Evolutionary conservation across 164 flowering plant species (phyloP).

Genomic region (Euptelea pleiosperma): DNA sequence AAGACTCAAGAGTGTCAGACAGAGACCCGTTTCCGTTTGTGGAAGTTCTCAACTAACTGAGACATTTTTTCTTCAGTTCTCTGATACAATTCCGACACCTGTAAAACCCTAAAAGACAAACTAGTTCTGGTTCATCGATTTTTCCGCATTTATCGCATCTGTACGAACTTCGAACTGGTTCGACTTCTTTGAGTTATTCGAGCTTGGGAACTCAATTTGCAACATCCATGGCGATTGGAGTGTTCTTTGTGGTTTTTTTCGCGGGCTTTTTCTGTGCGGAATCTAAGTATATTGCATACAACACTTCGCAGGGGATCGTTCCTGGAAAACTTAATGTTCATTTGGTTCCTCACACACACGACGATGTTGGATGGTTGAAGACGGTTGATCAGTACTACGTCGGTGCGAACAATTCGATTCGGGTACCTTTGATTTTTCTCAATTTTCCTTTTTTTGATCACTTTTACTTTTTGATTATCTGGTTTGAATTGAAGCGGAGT

Average conservation of each 20-base stretch:
- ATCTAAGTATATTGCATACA: slow-evolving; percentile 43
- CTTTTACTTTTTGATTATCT: not conserved
- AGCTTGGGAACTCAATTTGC: not conserved
- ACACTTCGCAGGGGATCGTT: slow-evolving; percentile 41
- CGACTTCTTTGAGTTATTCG: not conserved
- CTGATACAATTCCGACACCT: too few relatives aligned
- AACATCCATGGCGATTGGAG: slow-evolving; percentile 9
- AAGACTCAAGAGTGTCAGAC: too few relatives aligned
- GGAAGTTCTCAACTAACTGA: too few relatives aligned
- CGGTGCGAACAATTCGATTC: slow-evolving; percentile 58
- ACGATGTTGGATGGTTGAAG: slow-evolving; percentile 67
- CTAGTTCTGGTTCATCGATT: not conserved
- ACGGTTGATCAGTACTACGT: slow-evolving; percentile 66
- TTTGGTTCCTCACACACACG: slow-evolving; percentile 59
- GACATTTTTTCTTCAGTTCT: too few relatives aligned
- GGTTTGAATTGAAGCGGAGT: not conserved
- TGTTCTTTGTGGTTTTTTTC: slow-evolving; percentile 4
- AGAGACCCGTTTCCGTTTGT: too few relatives aligned
- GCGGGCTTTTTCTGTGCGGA: slow-evolving; percentile 18
- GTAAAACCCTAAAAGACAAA: not conserved
- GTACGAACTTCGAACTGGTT: not conserved
- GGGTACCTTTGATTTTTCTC: slow-evolving; percentile 21
- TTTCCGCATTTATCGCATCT: not conserved
- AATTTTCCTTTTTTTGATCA: too few relatives aligned
- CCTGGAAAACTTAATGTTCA: slow-evolving; percentile 58